A percentile compares a stretch with the other conserved stretches of the same genome.
Evolutionary conservation across 371 early-diverging fungal genomes (phyloP).

Genomic region (Mortierella sp.): DNA sequence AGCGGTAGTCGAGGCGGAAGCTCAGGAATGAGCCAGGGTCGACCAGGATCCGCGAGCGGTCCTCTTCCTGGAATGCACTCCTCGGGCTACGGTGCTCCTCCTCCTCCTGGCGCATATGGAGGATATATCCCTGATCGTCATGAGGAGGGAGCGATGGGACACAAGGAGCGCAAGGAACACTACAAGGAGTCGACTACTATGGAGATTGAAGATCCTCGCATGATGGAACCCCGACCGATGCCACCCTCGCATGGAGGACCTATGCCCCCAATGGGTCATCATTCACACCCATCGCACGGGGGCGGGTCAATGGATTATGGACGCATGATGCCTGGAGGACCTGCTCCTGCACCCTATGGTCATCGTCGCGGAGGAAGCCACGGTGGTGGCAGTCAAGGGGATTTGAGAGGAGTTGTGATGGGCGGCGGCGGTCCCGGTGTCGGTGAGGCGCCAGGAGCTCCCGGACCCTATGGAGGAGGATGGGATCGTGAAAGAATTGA

Average conservation of each 20-base stretch:
- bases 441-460: constrained; percentile 26
- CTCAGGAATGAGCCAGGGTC: constrained; percentile 28
- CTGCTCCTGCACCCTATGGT: constrained; percentile 44
- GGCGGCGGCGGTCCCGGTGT: constrained; percentile 27
- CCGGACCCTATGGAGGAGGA: constrained; percentile 40
- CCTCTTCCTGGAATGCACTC: constrained; percentile 51
- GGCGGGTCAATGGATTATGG: constrained; percentile 53
- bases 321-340: constrained; percentile 56
- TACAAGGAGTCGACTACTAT: constrained; percentile 49
- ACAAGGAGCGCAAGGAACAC: constrained; percentile 53
- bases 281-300: constrained; percentile 46
- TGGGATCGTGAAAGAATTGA: constrained; percentile 56
- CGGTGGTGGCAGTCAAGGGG: constrained; percentile 55
- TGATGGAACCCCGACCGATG: constrained; percentile 52
- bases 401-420: constrained; percentile 46
- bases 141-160: constrained; percentile 34
- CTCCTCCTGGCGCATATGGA: constrained; percentile 38
- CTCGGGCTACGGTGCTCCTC: constrained; percentile 36
- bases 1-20: constrained; percentile 38
- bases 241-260: constrained; percentile 55
- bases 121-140: constrained; percentile 53
- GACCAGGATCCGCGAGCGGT: constrained; percentile 49
- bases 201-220: constrained; percentile 56
- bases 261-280: constrained; percentile 48
- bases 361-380: constrained; percentile 55